These are phyloP conservation scores for Cercospora beticola DNA, from an alignment of 2,329 filamentous ascomycete species.

Conservation along the genomic window DNA sequence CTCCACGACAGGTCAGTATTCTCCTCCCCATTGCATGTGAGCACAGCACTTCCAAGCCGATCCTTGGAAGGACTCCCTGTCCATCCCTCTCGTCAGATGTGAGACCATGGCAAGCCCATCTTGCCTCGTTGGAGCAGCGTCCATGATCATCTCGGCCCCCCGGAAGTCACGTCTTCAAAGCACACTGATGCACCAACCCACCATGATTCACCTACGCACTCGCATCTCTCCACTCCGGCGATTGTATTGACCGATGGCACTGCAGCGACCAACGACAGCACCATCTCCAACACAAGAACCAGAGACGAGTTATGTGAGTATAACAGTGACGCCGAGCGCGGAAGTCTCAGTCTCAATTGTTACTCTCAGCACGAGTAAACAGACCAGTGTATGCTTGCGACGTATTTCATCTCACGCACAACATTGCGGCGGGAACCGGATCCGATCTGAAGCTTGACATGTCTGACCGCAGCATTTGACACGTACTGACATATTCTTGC, in stretches of 20 bases:
- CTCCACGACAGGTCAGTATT: slow-evolving; percentile 30
- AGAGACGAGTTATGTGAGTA: slow-evolving; percentile 33
- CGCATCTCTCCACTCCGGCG: slow-evolving; percentile 7
- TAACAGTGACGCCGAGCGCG: slow-evolving; percentile 30
- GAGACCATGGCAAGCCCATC: slow-evolving; percentile 8
- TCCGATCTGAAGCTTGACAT: slow-evolving; percentile 11
- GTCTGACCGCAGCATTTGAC: slow-evolving; percentile 15
- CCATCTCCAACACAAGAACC: slow-evolving; percentile 27
- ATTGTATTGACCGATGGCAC: slow-evolving; percentile 22
- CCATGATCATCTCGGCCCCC: slow-evolving; percentile 14
- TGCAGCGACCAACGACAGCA: slow-evolving; percentile 24
- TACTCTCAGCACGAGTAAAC: slow-evolving; percentile 22
- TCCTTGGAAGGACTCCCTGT: slow-evolving; percentile 10
- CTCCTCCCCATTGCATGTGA: slow-evolving; percentile 2
- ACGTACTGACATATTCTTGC: slow-evolving; percentile 19
- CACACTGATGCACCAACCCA: background rate
- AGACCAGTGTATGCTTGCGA: slow-evolving; percentile 29
- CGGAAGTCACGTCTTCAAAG: background rate
- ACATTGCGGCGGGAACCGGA: slow-evolving; percentile 12
- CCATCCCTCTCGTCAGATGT: slow-evolving; percentile 13
- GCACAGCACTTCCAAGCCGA: slow-evolving; percentile 14
- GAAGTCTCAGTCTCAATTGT: slow-evolving; percentile 33
- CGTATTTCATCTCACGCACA: slow-evolving; percentile 26
- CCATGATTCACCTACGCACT: background rate
- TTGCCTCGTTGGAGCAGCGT: slow-evolving; percentile 5